Evolutionary conservation across 768 basidiomycete species (phyloP).

Genomic region (Neoboletus magnificus): DNA sequence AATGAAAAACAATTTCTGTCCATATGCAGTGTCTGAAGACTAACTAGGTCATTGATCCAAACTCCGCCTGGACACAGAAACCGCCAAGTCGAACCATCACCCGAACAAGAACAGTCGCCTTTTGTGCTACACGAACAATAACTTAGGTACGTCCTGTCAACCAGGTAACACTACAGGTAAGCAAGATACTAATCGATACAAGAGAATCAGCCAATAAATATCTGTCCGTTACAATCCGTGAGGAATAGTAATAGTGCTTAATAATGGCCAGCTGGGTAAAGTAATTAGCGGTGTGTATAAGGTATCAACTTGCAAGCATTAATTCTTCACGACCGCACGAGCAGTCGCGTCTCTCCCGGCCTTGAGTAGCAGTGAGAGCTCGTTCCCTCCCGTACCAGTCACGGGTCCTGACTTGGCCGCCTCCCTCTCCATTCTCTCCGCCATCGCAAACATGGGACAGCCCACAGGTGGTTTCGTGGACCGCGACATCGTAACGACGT

Average conservation of each 20-base stretch:
- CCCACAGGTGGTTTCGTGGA: slow-evolving; percentile 46
- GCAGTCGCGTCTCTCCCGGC: slow-evolving; percentile 85
- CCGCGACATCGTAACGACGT: slow-evolving; percentile 82
- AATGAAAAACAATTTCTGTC: too few relatives aligned
- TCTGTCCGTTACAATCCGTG: neutral
- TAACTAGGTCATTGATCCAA: too few relatives aligned
- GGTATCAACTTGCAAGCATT: neutral
- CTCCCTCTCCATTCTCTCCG: slow-evolving; percentile 42
- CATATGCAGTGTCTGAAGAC: too few relatives aligned
- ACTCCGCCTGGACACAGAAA: neutral
- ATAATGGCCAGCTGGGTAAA: neutral
- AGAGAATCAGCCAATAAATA: slow-evolving; percentile 28
- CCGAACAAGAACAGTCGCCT: neutral
- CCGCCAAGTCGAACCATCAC: neutral
- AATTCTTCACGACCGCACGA: slow-evolving; percentile 50
- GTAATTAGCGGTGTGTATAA: slow-evolving; percentile 15
- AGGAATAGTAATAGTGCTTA: neutral
- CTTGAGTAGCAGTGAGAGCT: slow-evolving; percentile 78
- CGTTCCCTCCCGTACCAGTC: slow-evolving; percentile 89
- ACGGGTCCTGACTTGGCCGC: slow-evolving; percentile 49
- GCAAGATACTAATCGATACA: slow-evolving; percentile 27
- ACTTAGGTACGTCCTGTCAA: neutral
- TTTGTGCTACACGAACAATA: slow-evolving; percentile 21
- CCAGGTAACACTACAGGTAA: slow-evolving; percentile 16
- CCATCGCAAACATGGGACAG: slow-evolving; percentile 57